Percentiles rank a stretch among this genome's conserved stretches.
These are phyloP conservation scores for Musa troglodytarum DNA, from an alignment of 176 grass and related monocot genomes.

Conservation along the genomic window DNA sequence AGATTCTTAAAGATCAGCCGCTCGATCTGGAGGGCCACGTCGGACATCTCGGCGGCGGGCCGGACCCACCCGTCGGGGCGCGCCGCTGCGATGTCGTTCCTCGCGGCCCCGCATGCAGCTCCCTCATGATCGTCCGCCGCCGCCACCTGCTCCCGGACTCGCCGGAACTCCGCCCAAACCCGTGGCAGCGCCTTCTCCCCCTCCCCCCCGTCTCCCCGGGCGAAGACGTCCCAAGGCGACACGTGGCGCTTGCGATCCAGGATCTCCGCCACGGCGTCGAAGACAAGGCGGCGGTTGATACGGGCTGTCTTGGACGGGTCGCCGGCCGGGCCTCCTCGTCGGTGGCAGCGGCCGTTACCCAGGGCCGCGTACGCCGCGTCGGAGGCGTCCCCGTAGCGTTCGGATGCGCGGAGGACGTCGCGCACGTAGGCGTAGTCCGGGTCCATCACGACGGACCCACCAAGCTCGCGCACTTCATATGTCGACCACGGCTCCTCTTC, in stretches of 20 bases:
- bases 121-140: not conserved
- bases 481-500: not conserved
- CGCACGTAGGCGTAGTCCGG: slow-evolving; percentile 50
- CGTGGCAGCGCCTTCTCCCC: not conserved
- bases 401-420: slow-evolving; percentile 31
- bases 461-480: not conserved
- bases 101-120: not conserved
- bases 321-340: not conserved
- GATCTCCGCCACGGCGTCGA: slow-evolving; percentile 42
- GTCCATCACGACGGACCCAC: slow-evolving; percentile 18
- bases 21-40: slow-evolving; percentile 10
- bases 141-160: not conserved
- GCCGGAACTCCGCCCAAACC: not conserved
- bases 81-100: not conserved
- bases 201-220: not conserved
- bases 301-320: slow-evolving; percentile 26
- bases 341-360: slow-evolving; percentile 17
- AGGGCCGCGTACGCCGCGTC: slow-evolving; percentile 28
- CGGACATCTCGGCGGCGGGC: not conserved
- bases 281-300: slow-evolving; percentile 40
- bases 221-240: slow-evolving; percentile 32
- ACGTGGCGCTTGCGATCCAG: slow-evolving; percentile 37
- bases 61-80: not conserved
- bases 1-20: slow-evolving; percentile 13
- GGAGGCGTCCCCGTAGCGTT: slow-evolving; percentile 4